Evolutionary conservation across 179 eudicot genomes (phyloP), one percentile per base, ranked within the genome.

Genomic region (Beta macrorhiza): DNA sequence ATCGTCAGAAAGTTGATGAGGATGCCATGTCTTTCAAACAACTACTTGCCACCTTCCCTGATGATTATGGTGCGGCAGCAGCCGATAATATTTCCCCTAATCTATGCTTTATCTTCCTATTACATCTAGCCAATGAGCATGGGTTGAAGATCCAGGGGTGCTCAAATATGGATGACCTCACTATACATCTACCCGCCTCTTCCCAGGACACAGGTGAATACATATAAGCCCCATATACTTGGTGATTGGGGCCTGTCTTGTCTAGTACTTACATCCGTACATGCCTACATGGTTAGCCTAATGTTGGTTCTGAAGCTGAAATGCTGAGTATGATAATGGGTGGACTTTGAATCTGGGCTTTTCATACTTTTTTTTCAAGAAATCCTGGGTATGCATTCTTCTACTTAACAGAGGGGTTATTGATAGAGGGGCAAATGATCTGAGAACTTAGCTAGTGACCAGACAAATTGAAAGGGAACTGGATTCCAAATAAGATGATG

Each of bases 81-180:
- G 79, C 86, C 14, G 73, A 76, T 55, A 95, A 92, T 74, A 91
- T 95, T 67, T 96, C 99, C 22, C 96, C 98, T 45, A 94, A 93
- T 79, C 82, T 93, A 57, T 92, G 96, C 81, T 92, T 93, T 70
- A 92, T 93, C 62, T 93, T 94, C 81, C 77, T 93, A 32, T 80
- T 93, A 78, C 97, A 93, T 87, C 82, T 93, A 65, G 97, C 97
- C 47, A 93, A 93, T 70, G 97, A 93, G 79, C 93, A 93, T 20
- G 95, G 91, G 56, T 78, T 93, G 81, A 83, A 80, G 69, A 91
- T 93, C 49, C 83, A 78, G 45, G 95, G 93, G 75, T 86, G 79
- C 63, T 22, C 88, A 52, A 77, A 78, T 82, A 82, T 89, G 90
- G 92, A 93, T 63, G 95, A 87, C 82, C 86, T 87, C 73, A 83